Evolutionary conservation across 176 grass and related monocot genomes (phyloP).

Genomic region (Musa itinerans): DNA sequence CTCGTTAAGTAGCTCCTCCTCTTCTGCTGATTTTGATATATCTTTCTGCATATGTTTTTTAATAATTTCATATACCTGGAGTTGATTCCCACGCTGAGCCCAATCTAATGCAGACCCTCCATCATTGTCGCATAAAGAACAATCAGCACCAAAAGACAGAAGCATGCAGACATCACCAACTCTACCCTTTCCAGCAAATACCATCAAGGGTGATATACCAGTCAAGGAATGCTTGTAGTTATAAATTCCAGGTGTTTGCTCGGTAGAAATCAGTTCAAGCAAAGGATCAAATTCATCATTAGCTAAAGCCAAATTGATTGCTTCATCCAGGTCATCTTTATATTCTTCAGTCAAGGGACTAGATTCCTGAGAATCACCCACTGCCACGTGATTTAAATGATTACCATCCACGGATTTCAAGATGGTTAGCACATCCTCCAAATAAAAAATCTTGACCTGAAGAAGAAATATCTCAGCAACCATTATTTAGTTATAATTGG

Average conservation of each 20-base stretch:
- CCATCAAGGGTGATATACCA: conserved; percentile 86
- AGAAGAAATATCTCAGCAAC: not conserved
- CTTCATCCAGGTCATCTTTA: conserved; percentile 76
- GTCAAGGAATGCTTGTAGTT: conserved; percentile 82
- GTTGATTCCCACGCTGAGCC: conserved; percentile 71
- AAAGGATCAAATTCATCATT: conserved; percentile 91
- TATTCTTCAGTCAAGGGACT: conserved; percentile 51
- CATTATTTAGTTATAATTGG: not conserved
- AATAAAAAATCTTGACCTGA: conserved; percentile 88
- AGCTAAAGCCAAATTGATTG: conserved; percentile 68
- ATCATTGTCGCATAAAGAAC: conserved; percentile 51
- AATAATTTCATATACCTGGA: conserved; percentile 53
- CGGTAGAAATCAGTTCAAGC: conserved; percentile 65
- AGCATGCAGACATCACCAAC: conserved; percentile 82
- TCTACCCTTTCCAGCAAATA: conserved; percentile 79
- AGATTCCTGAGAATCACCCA: conserved; percentile 25
- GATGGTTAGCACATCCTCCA: conserved; percentile 92
- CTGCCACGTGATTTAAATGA: conserved; percentile 36
- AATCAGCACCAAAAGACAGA: conserved; percentile 89
- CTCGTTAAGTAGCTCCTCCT: conserved; percentile 62
- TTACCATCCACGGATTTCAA: conserved; percentile 53
- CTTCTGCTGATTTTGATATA: conserved; percentile 44
- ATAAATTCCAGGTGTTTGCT: conserved; percentile 57
- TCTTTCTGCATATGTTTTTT: conserved; percentile 58
- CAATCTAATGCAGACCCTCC: conserved; percentile 62